These are phyloP conservation scores for Myxozyma monticola DNA, from an alignment of 805 yeast genomes.

Conservation along the genomic window DNA sequence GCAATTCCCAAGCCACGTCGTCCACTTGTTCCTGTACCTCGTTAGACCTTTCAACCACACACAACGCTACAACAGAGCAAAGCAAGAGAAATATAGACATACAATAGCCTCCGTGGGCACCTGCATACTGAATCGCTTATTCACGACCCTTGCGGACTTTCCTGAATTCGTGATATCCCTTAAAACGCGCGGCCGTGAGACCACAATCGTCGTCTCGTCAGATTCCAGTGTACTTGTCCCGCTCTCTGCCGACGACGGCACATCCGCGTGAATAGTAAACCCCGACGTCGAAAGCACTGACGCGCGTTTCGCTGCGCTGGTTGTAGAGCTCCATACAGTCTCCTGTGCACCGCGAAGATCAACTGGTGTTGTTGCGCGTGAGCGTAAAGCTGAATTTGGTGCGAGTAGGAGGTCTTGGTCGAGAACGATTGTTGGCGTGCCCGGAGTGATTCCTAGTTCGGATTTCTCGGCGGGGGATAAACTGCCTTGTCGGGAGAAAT, in stretches of 20 bases:
- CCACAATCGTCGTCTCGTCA: conserved; percentile 17
- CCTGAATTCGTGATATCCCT: conserved; percentile 18
- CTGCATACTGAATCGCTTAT: conserved; percentile 17
- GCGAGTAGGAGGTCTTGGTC: conserved; percentile 9
- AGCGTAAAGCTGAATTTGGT: not conserved
- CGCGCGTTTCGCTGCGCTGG: not conserved
- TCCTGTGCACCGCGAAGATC: not conserved
- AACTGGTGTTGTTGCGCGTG: not conserved
- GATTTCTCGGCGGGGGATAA: not conserved
- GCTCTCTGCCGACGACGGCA: not conserved
- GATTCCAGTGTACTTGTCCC: not conserved
- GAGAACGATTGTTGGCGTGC: conserved; percentile 18
- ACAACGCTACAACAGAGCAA: not conserved
- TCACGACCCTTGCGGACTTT: conserved; percentile 2
- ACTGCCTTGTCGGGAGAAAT: no score
- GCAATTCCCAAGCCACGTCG: conserved; percentile 2
- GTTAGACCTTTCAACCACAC: not conserved
- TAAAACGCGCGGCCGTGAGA: conserved; percentile 14
- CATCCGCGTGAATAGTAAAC: not conserved
- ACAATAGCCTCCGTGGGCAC: conserved; percentile 13
- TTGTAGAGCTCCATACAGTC: not conserved
- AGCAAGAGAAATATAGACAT: not conserved
- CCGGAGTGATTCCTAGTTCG: conserved; percentile 6
- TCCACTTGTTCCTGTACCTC: conserved; percentile 8
- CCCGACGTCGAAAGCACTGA: not conserved